These are phyloP conservation scores for Lactifluus subvellereus DNA, from an alignment of 768 basidiomycete genomes.

Conservation along the genomic window DNA sequence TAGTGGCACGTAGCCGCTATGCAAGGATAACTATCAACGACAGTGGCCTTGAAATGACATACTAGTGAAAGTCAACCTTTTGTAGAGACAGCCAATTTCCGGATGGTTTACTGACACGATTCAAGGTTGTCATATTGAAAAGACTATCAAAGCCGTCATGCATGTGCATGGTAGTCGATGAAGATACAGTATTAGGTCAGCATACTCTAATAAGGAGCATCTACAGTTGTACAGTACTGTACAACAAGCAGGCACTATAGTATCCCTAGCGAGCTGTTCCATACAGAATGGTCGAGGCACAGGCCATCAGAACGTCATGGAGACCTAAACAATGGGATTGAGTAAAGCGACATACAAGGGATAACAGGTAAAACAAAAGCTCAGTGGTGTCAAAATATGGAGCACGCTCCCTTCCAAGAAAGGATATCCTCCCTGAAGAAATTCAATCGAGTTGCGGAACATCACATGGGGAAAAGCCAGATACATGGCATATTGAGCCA, in stretches of 20 bases:
- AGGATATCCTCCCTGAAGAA: constrained; percentile 88
- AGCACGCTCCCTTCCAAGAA: constrained; percentile 50
- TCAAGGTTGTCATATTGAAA: neutral
- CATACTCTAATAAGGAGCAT: neutral
- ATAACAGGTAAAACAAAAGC: constrained; percentile 1
- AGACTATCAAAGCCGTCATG: neutral
- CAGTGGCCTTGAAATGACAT: neutral
- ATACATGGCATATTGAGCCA: neutral
- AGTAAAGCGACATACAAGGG: neutral
- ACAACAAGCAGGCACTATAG: too few species aligned
- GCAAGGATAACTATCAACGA: constrained; percentile 5
- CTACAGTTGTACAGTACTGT: neutral
- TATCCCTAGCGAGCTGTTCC: neutral
- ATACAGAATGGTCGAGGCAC: neutral
- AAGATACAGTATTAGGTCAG: constrained; percentile 8
- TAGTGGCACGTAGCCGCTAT: constrained; percentile 7
- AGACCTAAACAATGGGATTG: neutral
- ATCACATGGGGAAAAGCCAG: constrained; percentile 42
- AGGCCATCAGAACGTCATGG: neutral
- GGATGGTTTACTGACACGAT: constrained; percentile 1
- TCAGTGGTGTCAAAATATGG: constrained; percentile 60
- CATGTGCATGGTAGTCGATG: too few species aligned
- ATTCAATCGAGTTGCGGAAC: constrained; percentile 61
- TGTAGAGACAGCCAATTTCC: constrained; percentile 16
- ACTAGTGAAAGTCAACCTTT: constrained; percentile 12